These are phyloP conservation scores for Calendula officinalis DNA, from an alignment of 129 eudicot genomes.

Conservation along the genomic window DNA sequence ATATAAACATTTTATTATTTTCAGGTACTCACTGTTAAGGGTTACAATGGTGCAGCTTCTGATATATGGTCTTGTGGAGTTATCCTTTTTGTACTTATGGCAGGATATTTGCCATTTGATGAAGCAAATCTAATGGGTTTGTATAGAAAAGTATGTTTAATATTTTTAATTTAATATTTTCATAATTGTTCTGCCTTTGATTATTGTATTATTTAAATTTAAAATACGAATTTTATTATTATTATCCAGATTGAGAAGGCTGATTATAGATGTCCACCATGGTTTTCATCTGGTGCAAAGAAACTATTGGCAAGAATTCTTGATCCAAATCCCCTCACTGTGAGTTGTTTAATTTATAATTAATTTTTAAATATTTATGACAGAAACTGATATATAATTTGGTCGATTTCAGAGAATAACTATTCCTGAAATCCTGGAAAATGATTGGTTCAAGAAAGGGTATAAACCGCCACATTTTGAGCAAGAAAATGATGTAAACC, in stretches of 20 bases:
- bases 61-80: constrained; percentile 98
- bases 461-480: constrained; percentile 73
- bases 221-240: background rate
- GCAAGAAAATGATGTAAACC: constrained; percentile 64
- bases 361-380: constrained; percentile 3
- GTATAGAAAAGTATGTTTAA: constrained; percentile 59
- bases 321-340: constrained; percentile 76
- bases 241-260: constrained; percentile 66
- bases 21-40: constrained; percentile 81
- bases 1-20: constrained; percentile 8
- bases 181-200: background rate
- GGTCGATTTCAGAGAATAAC: constrained; percentile 63
- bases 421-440: constrained; percentile 63
- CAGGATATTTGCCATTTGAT: constrained; percentile 93
- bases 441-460: constrained; percentile 84
- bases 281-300: constrained; percentile 69
- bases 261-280: constrained; percentile 62
- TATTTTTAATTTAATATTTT: background rate
- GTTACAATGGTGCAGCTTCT: constrained; percentile 84
- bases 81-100: constrained; percentile 89
- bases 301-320: constrained; percentile 62
- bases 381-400: background rate
- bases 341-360: constrained; percentile 37
- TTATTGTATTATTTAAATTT: background rate
- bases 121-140: constrained; percentile 66